Conservation (phyloP, 2,329 filamentous ascomycete genomes). For the Aspergillus floridensis region DNA sequence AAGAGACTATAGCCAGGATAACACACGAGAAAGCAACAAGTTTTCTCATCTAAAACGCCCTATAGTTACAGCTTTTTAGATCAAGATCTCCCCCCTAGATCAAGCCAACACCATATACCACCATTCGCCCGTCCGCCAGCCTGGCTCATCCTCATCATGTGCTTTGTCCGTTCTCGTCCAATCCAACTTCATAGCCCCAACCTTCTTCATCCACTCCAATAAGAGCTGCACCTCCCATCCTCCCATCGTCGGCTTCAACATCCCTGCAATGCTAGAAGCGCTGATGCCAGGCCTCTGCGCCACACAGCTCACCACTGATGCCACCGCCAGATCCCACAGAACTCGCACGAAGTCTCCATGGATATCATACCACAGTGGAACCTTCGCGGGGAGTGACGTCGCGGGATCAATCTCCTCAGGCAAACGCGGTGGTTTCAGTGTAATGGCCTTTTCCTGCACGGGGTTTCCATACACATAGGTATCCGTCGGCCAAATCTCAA, state of each 20-base stretch:
- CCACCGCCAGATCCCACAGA: conserved; percentile 45
- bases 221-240: conserved; percentile 44
- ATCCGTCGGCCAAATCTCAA: conserved; percentile 39
- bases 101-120: conserved; percentile 41
- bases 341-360: conserved; percentile 36
- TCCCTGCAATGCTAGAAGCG: conserved; percentile 33
- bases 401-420: conserved; percentile 7
- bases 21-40: background rate
- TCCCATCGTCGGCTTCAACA: conserved; percentile 40
- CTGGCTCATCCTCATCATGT: conserved; percentile 10
- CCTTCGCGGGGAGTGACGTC: conserved; percentile 24
- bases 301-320: conserved; percentile 43
- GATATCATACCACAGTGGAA: conserved; percentile 51
- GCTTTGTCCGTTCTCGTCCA: conserved; percentile 6
- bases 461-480: conserved; percentile 44
- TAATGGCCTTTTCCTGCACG: conserved; percentile 18
- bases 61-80: background rate
- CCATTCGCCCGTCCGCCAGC: conserved; percentile 38
- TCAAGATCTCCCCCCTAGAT: background rate
- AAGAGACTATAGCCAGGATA: background rate
- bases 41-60: background rate
- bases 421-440: conserved; percentile 27
- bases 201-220: conserved; percentile 41
- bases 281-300: conserved; percentile 42
- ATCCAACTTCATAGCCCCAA: conserved; percentile 19